These are phyloP conservation scores for Citrus unshiu DNA, from an alignment of 345 rosid genomes.

Conservation along the genomic window DNA sequence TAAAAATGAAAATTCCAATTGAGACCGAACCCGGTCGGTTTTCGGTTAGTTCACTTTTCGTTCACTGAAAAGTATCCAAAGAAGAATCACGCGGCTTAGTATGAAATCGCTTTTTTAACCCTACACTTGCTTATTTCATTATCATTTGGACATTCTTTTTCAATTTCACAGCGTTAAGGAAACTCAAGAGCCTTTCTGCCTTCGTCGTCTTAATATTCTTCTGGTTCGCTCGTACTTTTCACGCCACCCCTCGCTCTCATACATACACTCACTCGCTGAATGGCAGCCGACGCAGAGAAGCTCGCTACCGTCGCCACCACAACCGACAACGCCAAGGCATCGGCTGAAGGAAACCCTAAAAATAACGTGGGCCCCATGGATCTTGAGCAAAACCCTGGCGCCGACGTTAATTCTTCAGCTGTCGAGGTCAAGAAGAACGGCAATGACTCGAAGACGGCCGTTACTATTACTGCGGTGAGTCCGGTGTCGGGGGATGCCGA, in stretches of 20 bases:
- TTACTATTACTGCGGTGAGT: conserved; percentile 10
- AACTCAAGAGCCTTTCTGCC: neutral
- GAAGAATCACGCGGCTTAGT: neutral
- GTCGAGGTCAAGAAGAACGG: conserved; percentile 30
- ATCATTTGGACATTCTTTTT: no score
- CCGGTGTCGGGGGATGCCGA: conserved; percentile 28
- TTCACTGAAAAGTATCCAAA: neutral
- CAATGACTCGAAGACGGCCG: conserved; percentile 26
- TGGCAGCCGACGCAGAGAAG: conserved; percentile 42
- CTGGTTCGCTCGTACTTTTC: neutral
- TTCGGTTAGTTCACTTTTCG: neutral
- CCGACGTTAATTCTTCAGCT: neutral
- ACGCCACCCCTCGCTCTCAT: conserved; percentile 1
- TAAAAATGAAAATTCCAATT: no score
- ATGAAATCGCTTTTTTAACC: neutral
- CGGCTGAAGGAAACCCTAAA: conserved; percentile 34
- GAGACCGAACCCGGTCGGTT: no score
- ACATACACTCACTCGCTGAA: neutral
- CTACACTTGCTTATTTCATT: neutral
- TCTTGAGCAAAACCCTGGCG: conserved; percentile 25
- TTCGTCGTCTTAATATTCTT: neutral
- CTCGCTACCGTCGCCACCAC: conserved; percentile 19
- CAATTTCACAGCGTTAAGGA: neutral
- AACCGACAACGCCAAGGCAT: conserved; percentile 8
- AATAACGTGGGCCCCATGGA: conserved; percentile 37